Evolutionary conservation across 345 rosid genomes (phyloP).

Genomic region (Rhizophora mangle): DNA sequence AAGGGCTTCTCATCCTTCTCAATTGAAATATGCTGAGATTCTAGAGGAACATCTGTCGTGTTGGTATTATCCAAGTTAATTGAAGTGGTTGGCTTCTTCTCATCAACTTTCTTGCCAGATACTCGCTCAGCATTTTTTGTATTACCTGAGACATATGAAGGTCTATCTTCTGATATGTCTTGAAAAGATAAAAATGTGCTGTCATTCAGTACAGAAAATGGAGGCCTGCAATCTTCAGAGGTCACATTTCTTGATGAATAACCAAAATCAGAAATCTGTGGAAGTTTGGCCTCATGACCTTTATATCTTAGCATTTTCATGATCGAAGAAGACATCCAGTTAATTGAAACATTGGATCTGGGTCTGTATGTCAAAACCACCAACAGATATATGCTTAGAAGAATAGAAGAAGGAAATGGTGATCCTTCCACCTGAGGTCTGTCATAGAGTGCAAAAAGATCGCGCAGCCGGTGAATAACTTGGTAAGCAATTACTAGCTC

Average conservation of each 20-base stretch:
- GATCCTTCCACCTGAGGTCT: conserved; percentile 82
- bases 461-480: conserved; percentile 62
- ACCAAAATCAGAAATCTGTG: conserved; percentile 25
- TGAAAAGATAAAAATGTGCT: conserved; percentile 19
- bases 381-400: conserved; percentile 56
- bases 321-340: conserved; percentile 45
- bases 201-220: conserved; percentile 27
- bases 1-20: conserved; percentile 37
- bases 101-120: conserved; percentile 21
- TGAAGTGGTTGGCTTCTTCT: conserved; percentile 24
- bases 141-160: conserved; percentile 26
- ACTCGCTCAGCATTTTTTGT: conserved; percentile 22
- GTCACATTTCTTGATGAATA: conserved; percentile 24
- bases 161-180: conserved; percentile 36
- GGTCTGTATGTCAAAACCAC: conserved; percentile 57
- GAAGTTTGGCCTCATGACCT: conserved; percentile 29
- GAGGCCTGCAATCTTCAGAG: conserved; percentile 31
- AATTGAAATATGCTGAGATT: conserved; percentile 18
- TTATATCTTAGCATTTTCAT: conserved; percentile 25
- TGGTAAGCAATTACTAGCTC: conserved; percentile 68
- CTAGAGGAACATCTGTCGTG: conserved; percentile 21
- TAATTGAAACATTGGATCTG: conserved; percentile 33
- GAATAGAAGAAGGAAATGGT: conserved; percentile 70
- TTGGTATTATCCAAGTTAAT: conserved; percentile 22
- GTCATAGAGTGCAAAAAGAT: conserved; percentile 75